phyloP scores from a whole-genome alignment of 179 eudicot genomes.

The Sideroxylon spinosum region DNA sequence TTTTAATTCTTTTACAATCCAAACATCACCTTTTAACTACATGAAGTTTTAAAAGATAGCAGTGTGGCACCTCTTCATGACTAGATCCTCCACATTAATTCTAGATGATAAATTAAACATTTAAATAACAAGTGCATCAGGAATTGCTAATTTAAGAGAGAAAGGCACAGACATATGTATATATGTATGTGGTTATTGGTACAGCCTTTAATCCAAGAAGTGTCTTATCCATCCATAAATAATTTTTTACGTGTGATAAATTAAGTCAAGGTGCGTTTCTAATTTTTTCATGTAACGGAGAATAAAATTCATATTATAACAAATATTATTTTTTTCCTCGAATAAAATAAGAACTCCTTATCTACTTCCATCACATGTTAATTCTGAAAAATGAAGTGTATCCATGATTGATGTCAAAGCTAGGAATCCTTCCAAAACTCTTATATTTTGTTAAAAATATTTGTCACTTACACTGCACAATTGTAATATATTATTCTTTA shows the following conservation, averaged over 20 bases:
- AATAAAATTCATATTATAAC: no score
- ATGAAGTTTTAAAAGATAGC: no score
- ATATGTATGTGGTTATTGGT: no score
- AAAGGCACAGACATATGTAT: no score
- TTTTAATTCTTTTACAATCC: no score
- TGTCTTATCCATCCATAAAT: neutral
- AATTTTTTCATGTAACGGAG: neutral
- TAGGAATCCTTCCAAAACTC: neutral
- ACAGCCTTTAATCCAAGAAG: no score
- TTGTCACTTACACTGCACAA: no score
- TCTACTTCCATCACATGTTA: neutral
- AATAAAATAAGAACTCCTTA: neutral
- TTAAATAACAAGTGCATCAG: neutral
- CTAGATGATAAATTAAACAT: neutral
- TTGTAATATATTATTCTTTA: no score
- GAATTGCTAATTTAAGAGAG: no score
- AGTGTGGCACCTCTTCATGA: no score
- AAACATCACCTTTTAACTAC: no score
- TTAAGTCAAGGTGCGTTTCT: neutral
- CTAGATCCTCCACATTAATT: neutral
- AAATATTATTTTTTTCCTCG: neutral
- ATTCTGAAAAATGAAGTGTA: neutral
- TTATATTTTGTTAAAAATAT: neutral
- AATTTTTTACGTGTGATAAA: neutral
- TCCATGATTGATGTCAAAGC: neutral